Percentiles rank a stretch among this genome's conserved stretches.
Evolutionary conservation across 345 rosid species (phyloP).

Genomic region (Microcos paniculata): DNA sequence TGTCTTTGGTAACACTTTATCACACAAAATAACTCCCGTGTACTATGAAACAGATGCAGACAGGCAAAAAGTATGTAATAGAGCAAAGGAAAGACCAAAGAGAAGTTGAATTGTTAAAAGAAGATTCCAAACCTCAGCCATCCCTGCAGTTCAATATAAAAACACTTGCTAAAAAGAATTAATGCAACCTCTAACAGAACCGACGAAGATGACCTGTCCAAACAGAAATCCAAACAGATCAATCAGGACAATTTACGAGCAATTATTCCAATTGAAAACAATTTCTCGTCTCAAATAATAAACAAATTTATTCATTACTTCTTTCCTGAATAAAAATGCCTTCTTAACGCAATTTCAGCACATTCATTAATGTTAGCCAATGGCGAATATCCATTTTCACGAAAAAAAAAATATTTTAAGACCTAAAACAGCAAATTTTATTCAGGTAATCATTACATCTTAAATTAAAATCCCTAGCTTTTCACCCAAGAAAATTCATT

Average conservation of each 20-base stretch:
- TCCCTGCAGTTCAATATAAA: constrained; percentile 18
- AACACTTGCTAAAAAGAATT: too few relatives aligned
- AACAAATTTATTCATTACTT: not conserved
- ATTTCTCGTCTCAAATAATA: not conserved
- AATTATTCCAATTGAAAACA: not conserved
- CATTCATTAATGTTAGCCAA: not conserved
- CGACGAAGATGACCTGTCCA: constrained; percentile 16
- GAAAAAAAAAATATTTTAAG: not conserved
- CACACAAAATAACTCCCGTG: not conserved
- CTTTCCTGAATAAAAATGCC: not conserved
- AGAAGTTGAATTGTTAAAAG: not conserved
- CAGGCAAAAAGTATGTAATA: not conserved
- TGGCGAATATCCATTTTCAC: not conserved
- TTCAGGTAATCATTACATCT: not conserved
- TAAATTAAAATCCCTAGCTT: not conserved
- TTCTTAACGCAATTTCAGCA: not conserved
- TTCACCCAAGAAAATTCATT: not conserved
- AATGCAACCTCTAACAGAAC: not conserved
- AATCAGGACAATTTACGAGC: not conserved
- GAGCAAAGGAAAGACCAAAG: not conserved
- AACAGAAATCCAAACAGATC: not conserved
- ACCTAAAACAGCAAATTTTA: not conserved
- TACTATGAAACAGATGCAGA: not conserved
- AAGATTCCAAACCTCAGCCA: constrained; percentile 65
- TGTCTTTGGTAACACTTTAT: not conserved